phyloP scores from a whole-genome alignment of 805 yeast genomes.

The Deakozyma indianensis region DNA sequence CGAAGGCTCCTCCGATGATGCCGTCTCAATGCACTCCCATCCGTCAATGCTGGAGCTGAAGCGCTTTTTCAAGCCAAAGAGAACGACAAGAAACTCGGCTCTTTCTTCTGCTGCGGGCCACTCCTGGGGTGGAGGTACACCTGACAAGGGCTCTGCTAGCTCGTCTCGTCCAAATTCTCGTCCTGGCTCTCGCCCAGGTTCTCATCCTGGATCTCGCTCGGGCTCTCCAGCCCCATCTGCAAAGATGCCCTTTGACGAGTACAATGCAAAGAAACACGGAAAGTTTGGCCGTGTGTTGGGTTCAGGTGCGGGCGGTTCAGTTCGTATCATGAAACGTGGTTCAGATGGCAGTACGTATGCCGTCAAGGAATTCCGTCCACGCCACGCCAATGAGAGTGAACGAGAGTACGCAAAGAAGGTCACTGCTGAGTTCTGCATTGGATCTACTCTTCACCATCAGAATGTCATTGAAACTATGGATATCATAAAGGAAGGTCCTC shows the following conservation, averaged over 20 bases:
- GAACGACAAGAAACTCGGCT: slow-evolving; percentile 4
- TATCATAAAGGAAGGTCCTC: slow-evolving; percentile 51
- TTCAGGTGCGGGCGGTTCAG: slow-evolving; percentile 92
- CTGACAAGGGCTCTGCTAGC: slow-evolving; percentile 2
- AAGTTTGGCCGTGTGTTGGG: slow-evolving; percentile 64
- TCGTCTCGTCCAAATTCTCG: slow-evolving; percentile 3
- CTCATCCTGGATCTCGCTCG: too few relatives aligned
- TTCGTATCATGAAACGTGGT: slow-evolving; percentile 55
- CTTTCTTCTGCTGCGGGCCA: slow-evolving; percentile 1
- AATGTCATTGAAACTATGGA: slow-evolving; percentile 75
- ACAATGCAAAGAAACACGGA: slow-evolving; percentile 51
- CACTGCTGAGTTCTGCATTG: slow-evolving; percentile 68
- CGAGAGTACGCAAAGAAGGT: slow-evolving; percentile 66
- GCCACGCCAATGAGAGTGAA: slow-evolving; percentile 45
- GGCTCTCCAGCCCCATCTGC: neutral
- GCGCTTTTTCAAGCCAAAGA: slow-evolving; percentile 26
- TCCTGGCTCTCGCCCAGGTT: too few relatives aligned
- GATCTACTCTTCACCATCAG: slow-evolving; percentile 62
- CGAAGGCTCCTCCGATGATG: neutral
- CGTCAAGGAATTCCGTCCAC: slow-evolving; percentile 69
- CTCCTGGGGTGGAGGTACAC: neutral
- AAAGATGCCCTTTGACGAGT: slow-evolving; percentile 25
- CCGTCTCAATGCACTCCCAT: slow-evolving; percentile 2
- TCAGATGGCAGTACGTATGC: slow-evolving; percentile 58
- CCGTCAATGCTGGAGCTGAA: slow-evolving; percentile 25